Percentiles rank a stretch among this genome's conserved stretches.
phyloP scores from a whole-genome alignment of 1,284 basidiomycete genomes.

The Farysia itapuensis region DNA sequence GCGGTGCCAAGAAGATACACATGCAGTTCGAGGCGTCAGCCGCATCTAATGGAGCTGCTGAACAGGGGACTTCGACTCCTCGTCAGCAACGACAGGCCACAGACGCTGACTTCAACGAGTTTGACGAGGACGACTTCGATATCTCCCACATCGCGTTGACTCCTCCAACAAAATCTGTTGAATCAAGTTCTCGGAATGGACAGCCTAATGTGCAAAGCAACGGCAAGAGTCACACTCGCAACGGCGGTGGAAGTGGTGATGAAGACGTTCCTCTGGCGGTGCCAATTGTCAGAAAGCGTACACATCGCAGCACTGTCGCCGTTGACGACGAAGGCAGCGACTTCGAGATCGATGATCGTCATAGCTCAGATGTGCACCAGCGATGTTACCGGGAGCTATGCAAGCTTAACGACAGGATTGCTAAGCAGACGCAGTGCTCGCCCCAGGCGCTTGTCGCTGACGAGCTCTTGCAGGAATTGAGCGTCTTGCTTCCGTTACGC shows the following conservation, averaged over 20 bases:
- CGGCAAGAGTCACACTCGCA: neutral
- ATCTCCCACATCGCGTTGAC: slow-evolving; percentile 33
- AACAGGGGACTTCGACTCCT: slow-evolving; percentile 12
- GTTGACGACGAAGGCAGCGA: slow-evolving; percentile 3
- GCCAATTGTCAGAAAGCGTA: slow-evolving; percentile 2
- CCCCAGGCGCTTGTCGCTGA: slow-evolving; percentile 12
- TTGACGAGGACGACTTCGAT: slow-evolving; percentile 30
- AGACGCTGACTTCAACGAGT: slow-evolving; percentile 23
- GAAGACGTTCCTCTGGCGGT: neutral
- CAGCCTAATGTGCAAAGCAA: too few relatives aligned
- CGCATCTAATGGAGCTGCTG: slow-evolving; percentile 9
- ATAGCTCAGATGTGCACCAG: slow-evolving; percentile 4
- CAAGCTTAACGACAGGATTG: slow-evolving; percentile 11
- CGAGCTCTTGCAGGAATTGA: slow-evolving; percentile 16
- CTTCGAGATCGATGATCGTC: slow-evolving; percentile 14
- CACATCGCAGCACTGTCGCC: neutral
- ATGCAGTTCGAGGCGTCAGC: slow-evolving; percentile 37
- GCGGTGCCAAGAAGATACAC: slow-evolving; percentile 30
- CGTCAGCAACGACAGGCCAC: slow-evolving; percentile 4
- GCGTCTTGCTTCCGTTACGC: slow-evolving; percentile 6
- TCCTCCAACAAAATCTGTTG: slow-evolving; percentile 2
- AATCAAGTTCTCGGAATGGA: too few relatives aligned
- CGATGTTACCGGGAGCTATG: slow-evolving; percentile 20
- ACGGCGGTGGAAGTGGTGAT: neutral
- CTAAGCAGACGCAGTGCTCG: slow-evolving; percentile 3